Percentiles rank a stretch among this genome's conserved stretches.
These are phyloP conservation scores for Apiospora pterosperma DNA, from an alignment of 2,329 filamentous ascomycete species.

Conservation along the genomic window DNA sequence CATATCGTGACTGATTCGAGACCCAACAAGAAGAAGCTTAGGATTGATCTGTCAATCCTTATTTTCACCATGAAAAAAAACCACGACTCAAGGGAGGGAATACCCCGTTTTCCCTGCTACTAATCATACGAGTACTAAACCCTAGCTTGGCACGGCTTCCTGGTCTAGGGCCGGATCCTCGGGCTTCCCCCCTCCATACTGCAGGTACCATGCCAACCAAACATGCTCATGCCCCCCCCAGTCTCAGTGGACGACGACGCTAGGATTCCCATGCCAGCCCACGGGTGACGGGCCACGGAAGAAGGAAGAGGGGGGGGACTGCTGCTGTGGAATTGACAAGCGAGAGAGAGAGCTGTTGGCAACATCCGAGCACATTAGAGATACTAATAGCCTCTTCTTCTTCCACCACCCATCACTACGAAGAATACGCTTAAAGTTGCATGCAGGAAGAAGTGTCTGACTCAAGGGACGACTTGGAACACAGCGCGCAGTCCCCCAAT, in stretches of 20 bases:
- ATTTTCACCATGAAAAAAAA: not conserved
- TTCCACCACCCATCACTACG: too few species aligned
- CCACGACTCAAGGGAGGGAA: too few species aligned
- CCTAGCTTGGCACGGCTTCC: not conserved
- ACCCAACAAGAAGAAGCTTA: not conserved
- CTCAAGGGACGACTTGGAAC: too few species aligned
- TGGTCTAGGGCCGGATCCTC: not conserved
- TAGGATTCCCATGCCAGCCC: not conserved
- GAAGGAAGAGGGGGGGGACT: too few species aligned
- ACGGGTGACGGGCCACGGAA: too few species aligned
- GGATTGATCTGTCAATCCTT: not conserved
- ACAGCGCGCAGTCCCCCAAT: too few species aligned
- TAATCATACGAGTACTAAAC: not conserved
- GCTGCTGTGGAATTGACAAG: too few species aligned
- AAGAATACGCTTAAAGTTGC: too few species aligned
- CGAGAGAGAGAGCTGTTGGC: too few species aligned
- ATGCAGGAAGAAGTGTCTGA: too few species aligned
- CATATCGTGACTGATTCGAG: not conserved
- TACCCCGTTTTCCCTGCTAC: not conserved
- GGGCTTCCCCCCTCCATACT: not conserved
- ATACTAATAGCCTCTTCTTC: too few species aligned
- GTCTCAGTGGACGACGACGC: not conserved
- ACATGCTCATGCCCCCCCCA: not conserved
- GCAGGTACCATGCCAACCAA: not conserved
- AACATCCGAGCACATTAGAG: too few species aligned